These are phyloP conservation scores for Mortierella sp. DNA, from an alignment of 371 early-diverging fungal genomes.

Conservation along the genomic window DNA sequence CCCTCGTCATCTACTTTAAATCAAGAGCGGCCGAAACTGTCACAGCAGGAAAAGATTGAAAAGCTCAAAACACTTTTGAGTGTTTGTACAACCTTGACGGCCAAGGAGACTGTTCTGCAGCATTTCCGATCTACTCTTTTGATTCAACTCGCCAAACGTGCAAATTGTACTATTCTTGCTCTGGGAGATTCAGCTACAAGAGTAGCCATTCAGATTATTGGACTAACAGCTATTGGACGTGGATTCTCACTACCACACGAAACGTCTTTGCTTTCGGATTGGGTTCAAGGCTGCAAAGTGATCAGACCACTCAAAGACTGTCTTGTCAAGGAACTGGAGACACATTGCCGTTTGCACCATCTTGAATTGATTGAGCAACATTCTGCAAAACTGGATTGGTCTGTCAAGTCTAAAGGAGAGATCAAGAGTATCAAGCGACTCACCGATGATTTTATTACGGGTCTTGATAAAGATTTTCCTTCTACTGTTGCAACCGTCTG, in stretches of 20 bases:
- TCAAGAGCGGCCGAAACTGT: constrained; percentile 18
- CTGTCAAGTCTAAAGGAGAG: constrained; percentile 36
- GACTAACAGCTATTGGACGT: constrained; percentile 85
- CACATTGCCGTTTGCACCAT: constrained; percentile 71
- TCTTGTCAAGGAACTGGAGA: constrained; percentile 83
- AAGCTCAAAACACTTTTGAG: constrained; percentile 33
- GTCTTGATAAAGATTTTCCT: constrained; percentile 86
- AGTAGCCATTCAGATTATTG: constrained; percentile 83
- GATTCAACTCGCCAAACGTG: constrained; percentile 46
- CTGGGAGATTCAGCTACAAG: constrained; percentile 87
- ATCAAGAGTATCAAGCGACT: constrained; percentile 42
- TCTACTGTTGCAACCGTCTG: constrained; percentile 90
- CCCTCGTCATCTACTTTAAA: neutral
- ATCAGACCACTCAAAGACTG: constrained; percentile 89
- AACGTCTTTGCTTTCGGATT: constrained; percentile 71
- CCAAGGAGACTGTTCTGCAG: constrained; percentile 71
- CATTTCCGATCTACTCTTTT: constrained; percentile 73
- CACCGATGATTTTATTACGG: constrained; percentile 76
- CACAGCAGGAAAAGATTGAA: constrained; percentile 27
- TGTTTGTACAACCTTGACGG: constrained; percentile 62
- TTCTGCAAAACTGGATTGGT: constrained; percentile 27
- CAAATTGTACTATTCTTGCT: constrained; percentile 75
- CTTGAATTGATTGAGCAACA: constrained; percentile 55
- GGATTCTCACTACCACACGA: constrained; percentile 89
- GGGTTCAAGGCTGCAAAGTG: constrained; percentile 60